Percentiles rank a stretch among this genome's conserved stretches.
Conservation (phyloP, 2,329 filamentous ascomycete species). For the Cytospora mali region DNA sequence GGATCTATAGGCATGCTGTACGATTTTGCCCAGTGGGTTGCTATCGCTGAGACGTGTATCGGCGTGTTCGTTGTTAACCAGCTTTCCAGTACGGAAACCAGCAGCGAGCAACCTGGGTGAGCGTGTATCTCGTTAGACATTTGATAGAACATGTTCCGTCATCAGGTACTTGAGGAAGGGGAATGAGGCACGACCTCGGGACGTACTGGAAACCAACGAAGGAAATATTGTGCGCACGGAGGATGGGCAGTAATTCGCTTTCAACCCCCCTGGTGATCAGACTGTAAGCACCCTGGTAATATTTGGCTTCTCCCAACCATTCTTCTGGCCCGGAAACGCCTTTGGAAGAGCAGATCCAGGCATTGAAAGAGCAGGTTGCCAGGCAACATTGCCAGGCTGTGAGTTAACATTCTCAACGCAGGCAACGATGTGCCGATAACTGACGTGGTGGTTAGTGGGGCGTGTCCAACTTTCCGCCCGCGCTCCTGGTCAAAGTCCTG, state of each 20-base stretch:
- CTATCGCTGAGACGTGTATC: conserved; percentile 28
- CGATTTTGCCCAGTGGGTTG: conserved; percentile 26
- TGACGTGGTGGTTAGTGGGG: conserved; percentile 35
- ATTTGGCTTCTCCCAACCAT: conserved; percentile 40
- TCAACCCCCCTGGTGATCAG: conserved; percentile 41
- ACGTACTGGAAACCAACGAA: conserved; percentile 25
- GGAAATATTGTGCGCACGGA: conserved; percentile 37
- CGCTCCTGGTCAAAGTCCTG: conserved; percentile 37
- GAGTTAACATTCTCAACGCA: conserved; percentile 20
- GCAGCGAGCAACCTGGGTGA: conserved; percentile 14
- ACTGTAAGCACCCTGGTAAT: conserved; percentile 46
- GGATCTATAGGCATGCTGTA: conserved; percentile 24
- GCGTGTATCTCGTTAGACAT: no score
- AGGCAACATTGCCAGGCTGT: conserved; percentile 37
- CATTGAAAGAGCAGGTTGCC: conserved; percentile 38
- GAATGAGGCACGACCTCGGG: no score
- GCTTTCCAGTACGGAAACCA: conserved; percentile 29
- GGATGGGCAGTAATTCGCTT: conserved; percentile 38
- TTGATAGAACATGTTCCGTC: no score
- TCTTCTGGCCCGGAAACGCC: conserved; percentile 37
- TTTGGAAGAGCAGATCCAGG: conserved; percentile 40
- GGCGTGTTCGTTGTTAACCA: conserved; percentile 26
- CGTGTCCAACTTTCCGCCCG: conserved; percentile 40
- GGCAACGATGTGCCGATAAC: background rate
- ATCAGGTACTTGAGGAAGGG: no score